Conservation (phyloP, 257 asterid species). For the Salvia splendens region DNA sequence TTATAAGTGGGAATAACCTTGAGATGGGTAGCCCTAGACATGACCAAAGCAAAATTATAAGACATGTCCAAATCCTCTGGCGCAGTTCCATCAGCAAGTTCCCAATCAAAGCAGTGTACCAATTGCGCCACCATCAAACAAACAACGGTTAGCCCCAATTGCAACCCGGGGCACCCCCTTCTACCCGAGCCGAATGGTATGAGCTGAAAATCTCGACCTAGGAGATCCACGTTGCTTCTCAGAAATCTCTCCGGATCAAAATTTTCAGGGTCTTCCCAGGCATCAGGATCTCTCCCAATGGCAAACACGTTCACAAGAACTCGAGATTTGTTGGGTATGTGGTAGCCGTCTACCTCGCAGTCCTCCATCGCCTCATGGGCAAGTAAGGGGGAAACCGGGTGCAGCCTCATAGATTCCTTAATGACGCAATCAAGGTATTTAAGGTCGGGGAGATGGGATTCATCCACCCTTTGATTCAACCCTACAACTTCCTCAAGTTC, state of each 20-base stretch:
- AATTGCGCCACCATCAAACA: slow-evolving; percentile 31
- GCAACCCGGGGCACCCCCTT: slow-evolving; percentile 38
- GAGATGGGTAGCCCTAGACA: slow-evolving; percentile 26
- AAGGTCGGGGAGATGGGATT: slow-evolving; percentile 24
- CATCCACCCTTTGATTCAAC: slow-evolving; percentile 29
- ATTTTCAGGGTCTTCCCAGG: slow-evolving; percentile 18
- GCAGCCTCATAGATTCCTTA: slow-evolving; percentile 36
- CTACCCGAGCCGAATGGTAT: slow-evolving; percentile 37
- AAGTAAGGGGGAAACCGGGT: slow-evolving; percentile 30
- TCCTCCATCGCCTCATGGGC: slow-evolving; percentile 33
- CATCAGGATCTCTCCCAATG: too few relatives aligned
- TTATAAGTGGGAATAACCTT: slow-evolving; percentile 25
- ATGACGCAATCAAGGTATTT: slow-evolving; percentile 26
- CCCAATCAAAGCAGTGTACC: slow-evolving; percentile 39
- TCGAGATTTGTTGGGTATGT: too few relatives aligned
- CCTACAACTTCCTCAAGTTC: slow-evolving; percentile 30
- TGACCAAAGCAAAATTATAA: slow-evolving; percentile 32
- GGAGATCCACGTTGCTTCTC: slow-evolving; percentile 29
- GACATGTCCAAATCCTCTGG: slow-evolving; percentile 29
- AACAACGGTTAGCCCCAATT: slow-evolving; percentile 26
- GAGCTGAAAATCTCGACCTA: slow-evolving; percentile 30
- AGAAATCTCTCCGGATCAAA: slow-evolving; percentile 31
- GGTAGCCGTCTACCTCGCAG: too few relatives aligned
- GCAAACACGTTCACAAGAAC: too few relatives aligned
- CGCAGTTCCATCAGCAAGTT: slow-evolving; percentile 27